Conservation (phyloP, 371 early-diverging fungal genomes). For the Umbelopsis sp. region DNA sequence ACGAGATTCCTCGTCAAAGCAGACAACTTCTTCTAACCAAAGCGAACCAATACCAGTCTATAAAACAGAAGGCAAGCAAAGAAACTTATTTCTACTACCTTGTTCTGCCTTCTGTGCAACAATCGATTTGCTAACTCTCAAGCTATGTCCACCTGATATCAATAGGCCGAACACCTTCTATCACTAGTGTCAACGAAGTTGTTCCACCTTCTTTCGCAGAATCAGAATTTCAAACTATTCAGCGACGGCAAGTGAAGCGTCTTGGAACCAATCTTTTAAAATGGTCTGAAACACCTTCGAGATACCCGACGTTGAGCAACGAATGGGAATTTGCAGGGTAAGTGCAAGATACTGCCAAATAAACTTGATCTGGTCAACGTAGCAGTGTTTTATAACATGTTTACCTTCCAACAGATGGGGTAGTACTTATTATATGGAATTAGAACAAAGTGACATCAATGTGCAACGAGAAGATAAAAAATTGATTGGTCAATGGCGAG, state of each 20-base stretch:
- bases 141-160: too few relatives aligned
- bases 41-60: background rate
- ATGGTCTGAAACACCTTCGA: conserved; percentile 39
- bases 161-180: background rate
- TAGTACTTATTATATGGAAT: conserved; percentile 48
- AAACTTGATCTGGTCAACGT: too few relatives aligned
- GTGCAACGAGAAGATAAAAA: conserved; percentile 22
- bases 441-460: conserved; percentile 34
- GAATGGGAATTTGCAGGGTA: conserved; percentile 54
- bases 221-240: conserved; percentile 46
- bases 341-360: background rate
- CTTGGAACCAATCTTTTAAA: conserved; percentile 31
- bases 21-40: background rate
- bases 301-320: conserved; percentile 40
- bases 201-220: conserved; percentile 51
- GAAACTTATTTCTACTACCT: background rate
- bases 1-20: background rate
- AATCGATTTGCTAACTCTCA: too few relatives aligned
- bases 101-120: too few relatives aligned
- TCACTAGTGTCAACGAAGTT: background rate
- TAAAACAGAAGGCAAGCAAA: background rate
- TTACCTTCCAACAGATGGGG: conserved; percentile 36
- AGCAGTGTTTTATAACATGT: too few relatives aligned
- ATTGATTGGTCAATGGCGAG: conserved; percentile 48
- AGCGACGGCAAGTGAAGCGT: conserved; percentile 31